Evolutionary conservation across 2,329 filamentous ascomycete species (phyloP).

Genomic region (Ramularia endophylla): DNA sequence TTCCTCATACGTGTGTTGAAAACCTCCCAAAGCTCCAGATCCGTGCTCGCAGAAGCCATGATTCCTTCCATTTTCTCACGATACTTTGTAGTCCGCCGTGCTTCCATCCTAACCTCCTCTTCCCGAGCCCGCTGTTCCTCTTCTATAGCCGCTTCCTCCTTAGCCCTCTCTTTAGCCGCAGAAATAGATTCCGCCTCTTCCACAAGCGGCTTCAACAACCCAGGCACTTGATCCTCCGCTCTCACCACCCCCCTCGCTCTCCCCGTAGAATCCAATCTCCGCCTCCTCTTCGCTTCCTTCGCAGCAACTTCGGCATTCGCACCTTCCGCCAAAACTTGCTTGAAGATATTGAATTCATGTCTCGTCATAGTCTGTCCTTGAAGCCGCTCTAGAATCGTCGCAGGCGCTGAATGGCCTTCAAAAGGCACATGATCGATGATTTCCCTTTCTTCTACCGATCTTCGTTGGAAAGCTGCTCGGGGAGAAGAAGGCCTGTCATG

Average conservation of each 20-base stretch:
- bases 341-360: conserved; percentile 16
- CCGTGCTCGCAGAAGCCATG: conserved; percentile 53
- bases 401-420: conserved; percentile 9
- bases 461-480: too few relatives aligned
- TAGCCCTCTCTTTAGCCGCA: background rate
- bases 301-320: background rate
- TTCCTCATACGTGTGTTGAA: too few relatives aligned
- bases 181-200: conserved; percentile 13
- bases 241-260: background rate
- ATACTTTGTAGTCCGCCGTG: background rate
- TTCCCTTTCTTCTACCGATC: too few relatives aligned
- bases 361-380: conserved; percentile 18
- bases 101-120: background rate
- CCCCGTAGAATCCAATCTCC: background rate
- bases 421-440: conserved; percentile 12
- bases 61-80: conserved; percentile 47
- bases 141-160: background rate
- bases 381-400: conserved; percentile 8
- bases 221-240: conserved; percentile 2
- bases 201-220: conserved; percentile 8
- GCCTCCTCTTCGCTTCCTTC: conserved; percentile 1
- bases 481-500: too few relatives aligned
- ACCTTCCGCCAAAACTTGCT: conserved; percentile 13
- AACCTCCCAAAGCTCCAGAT: conserved; percentile 60
- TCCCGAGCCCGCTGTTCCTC: background rate